Base-by-base conservation (phyloP, 192 early-diverging fungal genomes). In the Spizellomyces punctatus region DNA sequence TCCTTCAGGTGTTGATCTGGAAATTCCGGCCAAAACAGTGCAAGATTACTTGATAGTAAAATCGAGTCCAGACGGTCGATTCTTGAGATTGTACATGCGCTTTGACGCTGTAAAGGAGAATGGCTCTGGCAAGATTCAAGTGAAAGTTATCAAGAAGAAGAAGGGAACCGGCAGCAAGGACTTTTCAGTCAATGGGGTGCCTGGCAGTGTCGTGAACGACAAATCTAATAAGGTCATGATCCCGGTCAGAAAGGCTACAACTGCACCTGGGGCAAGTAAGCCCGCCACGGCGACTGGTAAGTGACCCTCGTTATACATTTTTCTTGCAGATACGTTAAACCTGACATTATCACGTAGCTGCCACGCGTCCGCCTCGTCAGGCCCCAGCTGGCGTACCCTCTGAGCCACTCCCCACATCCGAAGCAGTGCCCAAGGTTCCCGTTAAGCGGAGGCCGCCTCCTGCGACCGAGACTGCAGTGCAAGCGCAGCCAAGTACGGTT, bases 1-100 rank as follows among this genome's bases (percentile, higher is more conserved):
- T 61, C 71, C 75, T n/a, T 44, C 22, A 10, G 69, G 74, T 49
- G 63, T 63, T 14, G 69, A 78, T 45, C 56, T 71, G 10, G 12
- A 41, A 6, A 73, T 73, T 54, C 22, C 58, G 7, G 44, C 50
- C 10, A 12, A 17, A n/a, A 46, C 21, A n/a, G 42, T 48, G 19
- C n/a, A 10, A 8, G 46, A 70, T 7, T 46, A 27, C 43, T 43
- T 70, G 6, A 10, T 9, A 4, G 58, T 70, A 8, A 59, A 48
- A 47, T 41, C 22, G 27, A 47, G 44, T 14, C 66, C 66, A 0
- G 66, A 68, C 47, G n/a, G 45, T 14, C 36, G 47, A 7, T 58
- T n/a, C 47, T 9, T 70, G 14, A 17, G 68, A n/a, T 22, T 70
- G 4, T 70, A 70, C 42, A 12, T 54, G 12, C 50, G 50, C 12